Percentiles rank a stretch among this genome's conserved stretches.
These are phyloP conservation scores for Zygoascus flipseniorum DNA, from an alignment of 805 yeast genomes.

Conservation along the genomic window DNA sequence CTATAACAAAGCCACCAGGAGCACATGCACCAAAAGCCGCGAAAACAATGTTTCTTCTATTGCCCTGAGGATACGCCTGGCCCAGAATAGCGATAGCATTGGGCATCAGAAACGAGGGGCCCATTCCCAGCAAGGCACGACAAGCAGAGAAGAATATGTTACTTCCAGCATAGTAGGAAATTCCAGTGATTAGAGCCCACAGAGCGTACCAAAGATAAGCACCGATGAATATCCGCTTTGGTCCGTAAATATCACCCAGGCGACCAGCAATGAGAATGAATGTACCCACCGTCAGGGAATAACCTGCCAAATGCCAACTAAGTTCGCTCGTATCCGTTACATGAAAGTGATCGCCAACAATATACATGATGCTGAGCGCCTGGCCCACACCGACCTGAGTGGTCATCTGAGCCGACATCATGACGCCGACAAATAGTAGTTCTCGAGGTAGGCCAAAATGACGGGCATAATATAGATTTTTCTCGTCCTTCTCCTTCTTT, in stretches of 20 bases:
- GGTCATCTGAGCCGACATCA: conserved; percentile 30
- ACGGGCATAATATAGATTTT: neutral
- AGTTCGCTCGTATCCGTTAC: conserved; percentile 27
- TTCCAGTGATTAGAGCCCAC: conserved; percentile 55
- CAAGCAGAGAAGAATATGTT: conserved; percentile 27
- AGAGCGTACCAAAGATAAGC: conserved; percentile 50
- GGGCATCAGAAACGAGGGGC: conserved; percentile 52
- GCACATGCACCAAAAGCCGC: conserved; percentile 53
- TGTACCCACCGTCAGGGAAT: conserved; percentile 63
- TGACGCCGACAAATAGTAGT: conserved; percentile 19
- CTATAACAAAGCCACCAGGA: conserved; percentile 53
- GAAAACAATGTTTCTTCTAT: conserved; percentile 45
- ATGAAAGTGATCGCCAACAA: conserved; percentile 27
- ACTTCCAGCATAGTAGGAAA: conserved; percentile 37
- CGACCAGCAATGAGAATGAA: conserved; percentile 61
- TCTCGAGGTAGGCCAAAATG: conserved; percentile 8
- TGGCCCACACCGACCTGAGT: conserved; percentile 33
- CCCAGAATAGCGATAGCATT: conserved; percentile 48
- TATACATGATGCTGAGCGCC: conserved; percentile 23
- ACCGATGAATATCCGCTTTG: conserved; percentile 41
- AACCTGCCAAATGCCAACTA: conserved; percentile 64
- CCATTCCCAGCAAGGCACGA: conserved; percentile 59
- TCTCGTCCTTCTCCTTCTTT: too few species aligned
- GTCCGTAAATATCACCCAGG: conserved; percentile 64
- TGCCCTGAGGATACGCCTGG: conserved; percentile 38